A percentile compares a stretch with the other conserved stretches of the same genome.
Conservation (phyloP, 2,329 filamentous ascomycete species). For the Fusarium irregulare region DNA sequence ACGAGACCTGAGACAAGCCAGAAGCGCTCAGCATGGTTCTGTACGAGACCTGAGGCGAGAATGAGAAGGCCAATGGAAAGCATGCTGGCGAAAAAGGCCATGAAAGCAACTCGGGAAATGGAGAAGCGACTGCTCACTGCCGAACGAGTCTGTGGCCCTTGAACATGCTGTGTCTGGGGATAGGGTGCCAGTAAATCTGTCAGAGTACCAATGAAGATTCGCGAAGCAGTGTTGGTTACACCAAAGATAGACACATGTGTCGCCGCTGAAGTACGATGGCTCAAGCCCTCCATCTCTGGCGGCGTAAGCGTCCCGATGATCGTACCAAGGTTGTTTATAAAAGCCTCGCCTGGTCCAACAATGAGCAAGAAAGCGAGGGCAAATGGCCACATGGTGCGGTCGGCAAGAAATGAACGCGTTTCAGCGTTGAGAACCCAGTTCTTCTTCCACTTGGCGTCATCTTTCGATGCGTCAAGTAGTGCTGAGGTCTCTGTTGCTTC, state of each 20-base stretch:
- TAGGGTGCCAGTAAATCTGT: slow-evolving; percentile 86
- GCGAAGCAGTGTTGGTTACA: slow-evolving; percentile 87
- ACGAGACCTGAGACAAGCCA: slow-evolving; percentile 87
- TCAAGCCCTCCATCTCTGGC: slow-evolving; percentile 58
- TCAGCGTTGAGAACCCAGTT: slow-evolving; percentile 92
- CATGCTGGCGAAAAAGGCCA: slow-evolving; percentile 78
- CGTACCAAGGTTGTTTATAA: slow-evolving; percentile 96
- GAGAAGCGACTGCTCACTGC: slow-evolving; percentile 58
- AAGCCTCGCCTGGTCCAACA: slow-evolving; percentile 94
- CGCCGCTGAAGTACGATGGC: slow-evolving; percentile 70
- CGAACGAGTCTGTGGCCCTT: slow-evolving; percentile 53
- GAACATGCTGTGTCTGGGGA: slow-evolving; percentile 69
- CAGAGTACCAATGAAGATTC: slow-evolving; percentile 87
- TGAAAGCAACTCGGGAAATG: slow-evolving; percentile 82
- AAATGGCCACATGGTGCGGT: slow-evolving; percentile 96
- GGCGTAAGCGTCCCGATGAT: slow-evolving; percentile 87
- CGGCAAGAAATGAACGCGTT: slow-evolving; percentile 83
- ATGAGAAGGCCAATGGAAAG: slow-evolving; percentile 81
- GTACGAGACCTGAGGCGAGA: slow-evolving; percentile 79
- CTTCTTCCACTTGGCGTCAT: slow-evolving; percentile 76
- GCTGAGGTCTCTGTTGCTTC: slow-evolving; percentile 61
- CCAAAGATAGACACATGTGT: slow-evolving; percentile 96
- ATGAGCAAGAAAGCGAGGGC: slow-evolving; percentile 92
- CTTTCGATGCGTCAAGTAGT: slow-evolving; percentile 53
- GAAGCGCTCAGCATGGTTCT: slow-evolving; percentile 82